Percentiles rank a stretch among this genome's conserved stretches.
Evolutionary conservation across 352 stramenopile species (phyloP).

Genomic region (Plasmopara viticola): DNA sequence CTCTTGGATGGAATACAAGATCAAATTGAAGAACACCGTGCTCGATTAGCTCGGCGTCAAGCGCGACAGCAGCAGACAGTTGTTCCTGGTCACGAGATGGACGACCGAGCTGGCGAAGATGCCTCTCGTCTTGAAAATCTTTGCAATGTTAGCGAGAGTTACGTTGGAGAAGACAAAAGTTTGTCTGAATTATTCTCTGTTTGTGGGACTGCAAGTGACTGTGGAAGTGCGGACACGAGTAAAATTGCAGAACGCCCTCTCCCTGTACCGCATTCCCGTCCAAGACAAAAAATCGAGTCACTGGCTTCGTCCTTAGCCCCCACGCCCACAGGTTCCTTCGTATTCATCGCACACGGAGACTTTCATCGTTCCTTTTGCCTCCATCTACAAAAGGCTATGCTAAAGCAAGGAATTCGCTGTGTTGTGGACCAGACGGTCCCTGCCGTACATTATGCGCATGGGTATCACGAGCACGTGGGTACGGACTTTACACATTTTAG

Average conservation of each 20-base stretch:
- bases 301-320: conserved; percentile 21
- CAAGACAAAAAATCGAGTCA: conserved; percentile 16
- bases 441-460: conserved; percentile 37
- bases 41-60: conserved; percentile 37
- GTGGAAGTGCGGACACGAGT: conserved; percentile 18
- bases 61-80: conserved; percentile 19
- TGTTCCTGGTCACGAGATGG: conserved; percentile 24
- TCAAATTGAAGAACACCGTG: conserved; percentile 73
- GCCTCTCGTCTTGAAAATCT: conserved; percentile 13
- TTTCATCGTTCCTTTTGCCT: conserved; percentile 63
- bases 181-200: conserved; percentile 6
- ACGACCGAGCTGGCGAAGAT: conserved; percentile 8
- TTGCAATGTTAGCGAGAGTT: conserved; percentile 15
- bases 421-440: conserved; percentile 49
- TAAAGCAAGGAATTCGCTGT: conserved; percentile 51
- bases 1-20: conserved; percentile 77
- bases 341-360: conserved; percentile 76
- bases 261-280: conserved; percentile 19
- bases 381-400: conserved; percentile 45
- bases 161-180: conserved; percentile 13
- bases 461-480: conserved; percentile 15
- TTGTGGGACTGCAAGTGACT: conserved; percentile 10
- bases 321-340: conserved; percentile 31
- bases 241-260: conserved; percentile 14
- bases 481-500: conserved; percentile 11